phyloP scores from a whole-genome alignment of 306 rosid species.

The Castanea sativa region DNA sequence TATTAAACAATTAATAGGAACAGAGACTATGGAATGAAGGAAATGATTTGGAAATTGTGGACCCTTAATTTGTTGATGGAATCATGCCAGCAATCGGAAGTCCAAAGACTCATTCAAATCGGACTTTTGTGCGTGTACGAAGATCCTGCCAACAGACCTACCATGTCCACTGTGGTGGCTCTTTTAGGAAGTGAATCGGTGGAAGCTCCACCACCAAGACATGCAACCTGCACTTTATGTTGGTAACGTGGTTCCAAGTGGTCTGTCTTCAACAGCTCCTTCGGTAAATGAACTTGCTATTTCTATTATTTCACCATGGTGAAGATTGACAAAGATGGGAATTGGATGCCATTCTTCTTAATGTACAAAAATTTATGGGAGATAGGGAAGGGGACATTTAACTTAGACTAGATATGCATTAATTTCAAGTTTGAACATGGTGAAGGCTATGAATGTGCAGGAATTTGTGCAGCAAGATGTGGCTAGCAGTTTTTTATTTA shows the following conservation, averaged over 20 bases:
- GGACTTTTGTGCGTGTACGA: slow-evolving; percentile 54
- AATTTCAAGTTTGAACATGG: no score
- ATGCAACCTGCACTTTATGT: slow-evolving; percentile 42
- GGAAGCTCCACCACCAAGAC: slow-evolving; percentile 35
- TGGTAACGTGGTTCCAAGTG: slow-evolving; percentile 9
- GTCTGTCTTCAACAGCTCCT: slow-evolving; percentile 22
- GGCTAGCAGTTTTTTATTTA: no score
- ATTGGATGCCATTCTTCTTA: no score
- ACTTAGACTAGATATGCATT: no score
- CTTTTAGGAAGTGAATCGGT: slow-evolving; percentile 37
- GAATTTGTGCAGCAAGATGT: no score
- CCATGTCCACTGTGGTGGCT: slow-evolving; percentile 45
- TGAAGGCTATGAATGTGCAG: no score
- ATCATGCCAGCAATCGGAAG: slow-evolving; percentile 17
- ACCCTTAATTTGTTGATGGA: slow-evolving; percentile 30
- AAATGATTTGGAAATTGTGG: slow-evolving; percentile 37
- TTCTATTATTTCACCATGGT: slow-evolving; percentile 26
- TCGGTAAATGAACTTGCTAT: slow-evolving; percentile 26
- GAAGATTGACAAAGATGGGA: neutral
- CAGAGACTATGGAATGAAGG: slow-evolving; percentile 54
- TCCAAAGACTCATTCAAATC: slow-evolving; percentile 37
- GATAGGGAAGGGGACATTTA: no score
- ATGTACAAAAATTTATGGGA: no score
- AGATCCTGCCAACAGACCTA: slow-evolving; percentile 47
- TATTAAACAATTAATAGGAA: slow-evolving; percentile 19